These are phyloP conservation scores for Trichoderma semiorbis DNA, from an alignment of 2,329 filamentous ascomycete genomes.

Conservation along the genomic window DNA sequence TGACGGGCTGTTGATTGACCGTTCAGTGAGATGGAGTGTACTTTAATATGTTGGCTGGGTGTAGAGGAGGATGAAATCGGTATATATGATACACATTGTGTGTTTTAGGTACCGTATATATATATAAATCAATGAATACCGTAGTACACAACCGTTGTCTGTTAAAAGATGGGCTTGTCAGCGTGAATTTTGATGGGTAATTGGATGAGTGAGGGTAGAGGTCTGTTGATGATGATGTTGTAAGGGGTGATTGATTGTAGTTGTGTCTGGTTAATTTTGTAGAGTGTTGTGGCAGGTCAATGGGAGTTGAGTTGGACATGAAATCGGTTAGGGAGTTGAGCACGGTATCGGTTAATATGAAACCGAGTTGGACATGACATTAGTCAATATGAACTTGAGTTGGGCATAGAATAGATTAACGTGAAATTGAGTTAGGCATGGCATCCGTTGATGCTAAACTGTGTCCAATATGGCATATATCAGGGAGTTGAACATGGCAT, in stretches of 20 bases:
- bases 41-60: background rate
- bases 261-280: background rate
- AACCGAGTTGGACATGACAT: no score
- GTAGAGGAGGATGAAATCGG: background rate
- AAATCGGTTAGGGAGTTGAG: background rate
- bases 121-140: background rate
- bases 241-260: background rate
- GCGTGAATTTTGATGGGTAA: background rate
- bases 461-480: no score
- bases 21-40: background rate
- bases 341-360: background rate
- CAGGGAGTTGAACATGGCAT: no score
- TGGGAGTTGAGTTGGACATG: background rate
- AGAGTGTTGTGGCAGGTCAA: background rate
- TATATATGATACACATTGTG: background rate
- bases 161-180: background rate
- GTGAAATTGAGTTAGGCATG: background rate
- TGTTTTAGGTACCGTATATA: background rate
- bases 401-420: background rate
- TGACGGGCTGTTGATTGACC: constrained; percentile 8
- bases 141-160: background rate
- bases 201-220: background rate
- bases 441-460: no score
- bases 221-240: background rate
- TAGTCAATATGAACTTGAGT: background rate